Evolutionary conservation across 2,329 filamentous ascomycete genomes (phyloP).

Genomic region (Fusarium sp.): DNA sequence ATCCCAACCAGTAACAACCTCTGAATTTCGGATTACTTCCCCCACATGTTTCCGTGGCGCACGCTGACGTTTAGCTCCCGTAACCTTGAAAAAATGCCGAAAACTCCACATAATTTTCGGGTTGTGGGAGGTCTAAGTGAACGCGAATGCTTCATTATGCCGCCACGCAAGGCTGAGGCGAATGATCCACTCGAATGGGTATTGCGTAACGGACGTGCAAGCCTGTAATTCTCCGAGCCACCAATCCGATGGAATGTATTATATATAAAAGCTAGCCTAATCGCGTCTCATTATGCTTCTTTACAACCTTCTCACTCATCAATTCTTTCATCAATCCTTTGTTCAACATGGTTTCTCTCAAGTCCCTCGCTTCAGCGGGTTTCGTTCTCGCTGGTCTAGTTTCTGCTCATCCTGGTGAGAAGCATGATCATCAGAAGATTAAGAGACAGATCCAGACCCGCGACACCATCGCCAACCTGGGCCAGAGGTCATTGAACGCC

Average conservation of each 20-base stretch:
- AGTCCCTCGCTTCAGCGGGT: background rate
- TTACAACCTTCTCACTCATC: background rate
- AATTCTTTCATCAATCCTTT: background rate
- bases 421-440: conserved; percentile 1
- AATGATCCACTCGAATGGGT: background rate
- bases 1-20: background rate
- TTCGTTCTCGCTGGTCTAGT: background rate
- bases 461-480: background rate
- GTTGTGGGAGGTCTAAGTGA: background rate
- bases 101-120: background rate
- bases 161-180: background rate
- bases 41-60: background rate
- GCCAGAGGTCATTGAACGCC: background rate
- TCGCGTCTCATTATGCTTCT: background rate
- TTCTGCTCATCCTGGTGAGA: conserved; percentile 2
- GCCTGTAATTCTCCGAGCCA: background rate
- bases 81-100: background rate
- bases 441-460: conserved; percentile 13
- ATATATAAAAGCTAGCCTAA: background rate
- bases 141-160: background rate
- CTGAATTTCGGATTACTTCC: background rate
- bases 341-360: background rate
- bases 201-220: background rate
- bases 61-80: background rate
- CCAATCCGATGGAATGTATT: background rate